Percentiles rank a stretch among this genome's conserved stretches.
These are phyloP conservation scores for Dryadomyces sulphureus DNA, from an alignment of 2,329 filamentous ascomycete genomes.

Conservation along the genomic window DNA sequence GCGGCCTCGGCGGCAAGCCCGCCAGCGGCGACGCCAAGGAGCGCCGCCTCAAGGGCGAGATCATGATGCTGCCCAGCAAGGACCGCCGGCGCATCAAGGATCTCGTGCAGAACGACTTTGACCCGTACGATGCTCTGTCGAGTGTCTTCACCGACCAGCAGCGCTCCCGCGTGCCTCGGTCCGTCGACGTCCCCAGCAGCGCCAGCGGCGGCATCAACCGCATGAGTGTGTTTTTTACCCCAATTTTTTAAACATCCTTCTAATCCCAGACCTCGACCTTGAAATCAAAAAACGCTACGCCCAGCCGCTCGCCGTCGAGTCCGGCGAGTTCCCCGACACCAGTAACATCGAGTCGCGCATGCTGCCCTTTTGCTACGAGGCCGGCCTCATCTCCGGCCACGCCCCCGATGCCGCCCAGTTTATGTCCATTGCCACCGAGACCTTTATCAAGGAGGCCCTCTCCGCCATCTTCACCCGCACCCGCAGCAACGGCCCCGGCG, in stretches of 20 bases:
- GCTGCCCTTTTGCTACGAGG: constrained; percentile 54
- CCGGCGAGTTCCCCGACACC: constrained; percentile 55
- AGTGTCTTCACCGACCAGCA: constrained; percentile 37
- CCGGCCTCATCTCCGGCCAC: constrained; percentile 45
- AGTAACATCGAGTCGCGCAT: constrained; percentile 48
- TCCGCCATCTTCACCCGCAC: constrained; percentile 49
- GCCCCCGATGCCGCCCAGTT: constrained; percentile 45
- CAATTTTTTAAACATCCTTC: neutral
- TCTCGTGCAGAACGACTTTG: constrained; percentile 43
- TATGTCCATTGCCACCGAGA: constrained; percentile 50
- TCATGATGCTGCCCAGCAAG: constrained; percentile 54
- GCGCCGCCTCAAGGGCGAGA: constrained; percentile 49
- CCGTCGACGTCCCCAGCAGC: constrained; percentile 49
- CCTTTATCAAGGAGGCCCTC: constrained; percentile 51
- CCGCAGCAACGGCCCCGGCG: constrained; percentile 48
- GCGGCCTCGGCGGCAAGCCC: constrained; percentile 42
- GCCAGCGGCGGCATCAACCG: constrained; percentile 57
- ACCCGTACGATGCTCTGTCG: constrained; percentile 38
- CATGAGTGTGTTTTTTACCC: constrained; percentile 46
- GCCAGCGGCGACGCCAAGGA: constrained; percentile 51
- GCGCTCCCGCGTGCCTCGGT: constrained; percentile 26
- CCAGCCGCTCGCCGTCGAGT: constrained; percentile 50
- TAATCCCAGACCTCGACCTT: constrained; percentile 41
- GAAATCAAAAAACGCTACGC: constrained; percentile 53
- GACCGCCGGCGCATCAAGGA: constrained; percentile 55